Conservation (phyloP, 1,139 yeast genomes). For the Scheffersomyces cryptocercus region DNA sequence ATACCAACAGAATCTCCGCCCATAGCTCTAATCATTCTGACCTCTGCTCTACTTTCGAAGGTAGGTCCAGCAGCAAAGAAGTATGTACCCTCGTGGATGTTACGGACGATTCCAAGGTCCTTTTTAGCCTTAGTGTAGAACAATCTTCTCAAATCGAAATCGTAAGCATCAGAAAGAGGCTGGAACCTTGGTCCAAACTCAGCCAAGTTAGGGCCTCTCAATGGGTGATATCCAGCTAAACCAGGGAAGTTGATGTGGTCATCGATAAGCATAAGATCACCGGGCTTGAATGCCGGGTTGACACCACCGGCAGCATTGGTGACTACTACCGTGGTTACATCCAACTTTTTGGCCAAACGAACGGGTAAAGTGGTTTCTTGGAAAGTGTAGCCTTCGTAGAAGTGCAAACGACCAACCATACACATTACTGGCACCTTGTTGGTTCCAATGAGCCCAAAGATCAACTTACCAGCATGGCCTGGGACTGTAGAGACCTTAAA, state of each 20-base stretch:
- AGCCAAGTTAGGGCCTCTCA: slow-evolving; percentile 83
- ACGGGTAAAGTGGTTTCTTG: slow-evolving; percentile 85
- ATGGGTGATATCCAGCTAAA: slow-evolving; percentile 81
- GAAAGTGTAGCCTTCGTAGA: slow-evolving; percentile 86
- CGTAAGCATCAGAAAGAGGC: slow-evolving; percentile 90
- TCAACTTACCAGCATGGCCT: slow-evolving; percentile 84
- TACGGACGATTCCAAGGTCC: slow-evolving; percentile 54
- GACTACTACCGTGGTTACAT: slow-evolving; percentile 63
- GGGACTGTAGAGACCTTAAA: slow-evolving; percentile 80
- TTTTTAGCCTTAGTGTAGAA: slow-evolving; percentile 55
- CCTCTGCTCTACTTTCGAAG: slow-evolving; percentile 90
- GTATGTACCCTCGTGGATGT: slow-evolving; percentile 84
- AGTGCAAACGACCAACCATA: slow-evolving; percentile 92
- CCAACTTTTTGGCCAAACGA: slow-evolving; percentile 67
- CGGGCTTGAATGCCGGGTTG: slow-evolving; percentile 65
- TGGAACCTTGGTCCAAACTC: slow-evolving; percentile 83
- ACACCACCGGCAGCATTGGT: slow-evolving; percentile 97
- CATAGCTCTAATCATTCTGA: slow-evolving; percentile 63
- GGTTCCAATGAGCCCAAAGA: slow-evolving; percentile 74
- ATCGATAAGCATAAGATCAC: slow-evolving; percentile 85
- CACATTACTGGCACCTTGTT: slow-evolving; percentile 80
- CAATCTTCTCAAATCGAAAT: slow-evolving; percentile 62
- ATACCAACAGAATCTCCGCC: slow-evolving; percentile 98
- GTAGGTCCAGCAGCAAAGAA: slow-evolving; percentile 91
- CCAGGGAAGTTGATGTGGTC: slow-evolving; percentile 95